Evolutionary conservation across 1,139 yeast genomes (phyloP), one percentile per base, ranked within the genome.

Genomic region (Blastobotrys elegans): DNA sequence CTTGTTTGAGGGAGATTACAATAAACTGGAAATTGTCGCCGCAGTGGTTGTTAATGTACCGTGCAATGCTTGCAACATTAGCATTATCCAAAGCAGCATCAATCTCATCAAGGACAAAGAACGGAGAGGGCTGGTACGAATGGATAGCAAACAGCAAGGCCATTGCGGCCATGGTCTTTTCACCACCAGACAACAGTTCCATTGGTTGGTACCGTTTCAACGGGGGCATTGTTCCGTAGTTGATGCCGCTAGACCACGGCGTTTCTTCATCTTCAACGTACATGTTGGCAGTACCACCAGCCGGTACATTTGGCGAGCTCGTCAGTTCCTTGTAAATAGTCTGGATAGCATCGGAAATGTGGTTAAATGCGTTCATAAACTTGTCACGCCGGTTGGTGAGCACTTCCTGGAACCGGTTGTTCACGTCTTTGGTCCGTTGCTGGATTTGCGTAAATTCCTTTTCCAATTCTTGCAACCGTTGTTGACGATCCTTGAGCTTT

Each of bases 171-270:
- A 92, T 84, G 1, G 97, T 87, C 64, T 90, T 89, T 62, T 92
- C 98, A 44, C 99, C 99, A 45, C 98, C 99, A 0, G 97, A 88
- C 13, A 92, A 72, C 52, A 86, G 77, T 50, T 88, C 96, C 89
- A 92, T 90, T 56, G 88, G 97, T 59, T 94, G 77, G 64, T 89
- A 92, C 56, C 97, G 74, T 60, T 92, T 94, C 80, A 86, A 77
- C 10, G 98, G 98, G 1, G 98, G 97, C 84, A 90, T 90, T 0
- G 96, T 96, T 63, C 89, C 95, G 60, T 88, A 94, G 57, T 82
- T 84, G 46, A 89, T 75, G 1, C 97, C 98, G 0, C 81, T 80
- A 37, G 77, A 67, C 59, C 82, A 94, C 4, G 96, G 60, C 57
- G 86, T 95, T 49, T 88, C 96, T 53, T 84, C 94, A 60, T 88